Evolutionary conservation across 352 stramenopile species (phyloP).

Genomic region (Pythium phragmitis): DNA sequence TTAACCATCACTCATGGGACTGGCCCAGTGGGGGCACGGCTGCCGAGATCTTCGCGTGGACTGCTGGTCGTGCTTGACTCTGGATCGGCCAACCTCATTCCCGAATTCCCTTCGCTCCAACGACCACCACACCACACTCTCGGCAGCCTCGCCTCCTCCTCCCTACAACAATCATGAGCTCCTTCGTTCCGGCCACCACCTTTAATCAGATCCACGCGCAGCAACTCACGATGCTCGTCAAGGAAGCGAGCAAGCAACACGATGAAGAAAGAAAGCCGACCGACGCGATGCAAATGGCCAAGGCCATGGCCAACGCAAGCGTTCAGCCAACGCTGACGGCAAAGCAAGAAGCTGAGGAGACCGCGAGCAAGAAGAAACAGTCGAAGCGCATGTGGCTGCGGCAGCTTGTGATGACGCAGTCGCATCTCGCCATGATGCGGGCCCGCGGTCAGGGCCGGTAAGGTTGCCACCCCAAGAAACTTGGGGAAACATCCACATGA

Average conservation of each 20-base stretch:
- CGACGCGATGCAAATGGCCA: not conserved
- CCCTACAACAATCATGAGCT: slow-evolving; percentile 12
- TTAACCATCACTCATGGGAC: slow-evolving; percentile 1
- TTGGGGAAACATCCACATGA: too few relatives aligned
- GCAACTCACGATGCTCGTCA: not conserved
- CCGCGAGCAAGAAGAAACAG: not conserved
- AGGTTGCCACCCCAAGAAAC: too few relatives aligned
- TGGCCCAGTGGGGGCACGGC: not conserved
- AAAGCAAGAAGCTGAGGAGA: not conserved
- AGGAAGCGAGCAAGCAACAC: not conserved
- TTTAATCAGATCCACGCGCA: not conserved
- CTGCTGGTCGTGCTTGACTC: not conserved
- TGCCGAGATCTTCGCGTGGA: not conserved
- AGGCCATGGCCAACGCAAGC: not conserved
- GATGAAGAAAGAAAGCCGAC: not conserved
- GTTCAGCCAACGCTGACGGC: not conserved
- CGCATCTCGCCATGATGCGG: not conserved
- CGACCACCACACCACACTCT: not conserved
- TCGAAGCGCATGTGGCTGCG: slow-evolving; percentile 11
- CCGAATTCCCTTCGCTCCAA: slow-evolving; percentile 4
- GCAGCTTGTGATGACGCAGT: slow-evolving; percentile 15
- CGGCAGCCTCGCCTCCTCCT: slow-evolving; percentile 3
- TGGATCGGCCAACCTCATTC: slow-evolving; percentile 12
- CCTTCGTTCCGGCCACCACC: slow-evolving; percentile 3
- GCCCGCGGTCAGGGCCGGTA: too few relatives aligned